phyloP scores from a whole-genome alignment of 2,329 filamentous ascomycete species.

The Cryphonectria parasitica region DNA sequence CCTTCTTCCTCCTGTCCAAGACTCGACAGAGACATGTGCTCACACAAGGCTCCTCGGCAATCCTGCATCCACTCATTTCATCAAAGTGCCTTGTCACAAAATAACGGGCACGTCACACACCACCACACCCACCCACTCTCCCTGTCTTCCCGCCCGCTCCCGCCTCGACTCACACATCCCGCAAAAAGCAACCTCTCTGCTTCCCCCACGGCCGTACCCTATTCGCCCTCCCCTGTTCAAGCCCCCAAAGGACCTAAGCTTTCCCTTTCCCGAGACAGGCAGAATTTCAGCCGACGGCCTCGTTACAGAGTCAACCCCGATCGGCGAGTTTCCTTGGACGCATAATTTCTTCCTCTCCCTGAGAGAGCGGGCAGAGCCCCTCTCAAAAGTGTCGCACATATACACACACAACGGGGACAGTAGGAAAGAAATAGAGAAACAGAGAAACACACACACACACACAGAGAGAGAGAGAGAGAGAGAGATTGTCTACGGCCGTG shows the following conservation, averaged over 20 bases:
- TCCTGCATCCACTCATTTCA: neutral
- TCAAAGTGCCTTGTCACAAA: neutral
- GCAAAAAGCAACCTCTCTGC: neutral
- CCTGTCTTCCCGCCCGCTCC: neutral
- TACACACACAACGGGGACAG: neutral
- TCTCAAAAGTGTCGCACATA: neutral
- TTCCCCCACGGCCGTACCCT: neutral
- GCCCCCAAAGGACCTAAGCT: neutral
- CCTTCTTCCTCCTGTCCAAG: neutral
- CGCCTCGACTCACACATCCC: neutral
- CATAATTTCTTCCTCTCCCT: neutral
- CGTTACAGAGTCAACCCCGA: neutral
- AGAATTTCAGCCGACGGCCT: neutral
- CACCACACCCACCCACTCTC: neutral
- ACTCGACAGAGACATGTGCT: neutral
- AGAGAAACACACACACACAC: neutral
- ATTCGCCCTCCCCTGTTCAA: neutral
- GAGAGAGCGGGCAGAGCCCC: neutral
- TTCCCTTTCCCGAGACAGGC: neutral
- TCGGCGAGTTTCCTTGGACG: neutral
- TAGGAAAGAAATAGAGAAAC: too few species aligned
- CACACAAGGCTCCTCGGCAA: neutral
- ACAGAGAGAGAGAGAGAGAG: too few species aligned
- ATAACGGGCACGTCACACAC: neutral
- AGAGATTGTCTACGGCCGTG: neutral